Percentiles rank a stretch among this genome's conserved stretches.
Evolutionary conservation across 2,329 filamentous ascomycete species (phyloP).

Genomic region (Keithomyces neogunnii): DNA sequence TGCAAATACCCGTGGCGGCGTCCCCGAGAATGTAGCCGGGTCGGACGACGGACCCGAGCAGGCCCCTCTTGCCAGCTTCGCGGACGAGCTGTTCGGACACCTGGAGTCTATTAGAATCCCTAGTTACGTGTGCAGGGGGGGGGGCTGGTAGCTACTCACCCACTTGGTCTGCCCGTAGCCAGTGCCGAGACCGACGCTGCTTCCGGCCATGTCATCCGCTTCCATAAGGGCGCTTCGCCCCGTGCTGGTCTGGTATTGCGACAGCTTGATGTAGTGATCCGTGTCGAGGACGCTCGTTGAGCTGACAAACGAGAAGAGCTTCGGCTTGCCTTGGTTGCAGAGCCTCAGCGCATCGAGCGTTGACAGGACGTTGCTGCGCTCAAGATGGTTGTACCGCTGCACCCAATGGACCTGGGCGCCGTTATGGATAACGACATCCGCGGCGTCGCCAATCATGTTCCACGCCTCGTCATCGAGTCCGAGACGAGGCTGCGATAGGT

Average conservation of each 20-base stretch:
- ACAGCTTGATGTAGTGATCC: conserved; percentile 70
- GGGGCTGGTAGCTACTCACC: conserved; percentile 32
- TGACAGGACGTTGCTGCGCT: conserved; percentile 65
- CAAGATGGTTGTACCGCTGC: conserved; percentile 62
- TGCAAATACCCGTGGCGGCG: conserved; percentile 58
- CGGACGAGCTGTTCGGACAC: conserved; percentile 56
- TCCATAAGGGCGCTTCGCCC: conserved; percentile 64
- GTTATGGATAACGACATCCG: conserved; percentile 74
- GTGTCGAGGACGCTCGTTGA: conserved; percentile 71
- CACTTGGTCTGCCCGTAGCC: conserved; percentile 93
- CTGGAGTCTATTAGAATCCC: not conserved
- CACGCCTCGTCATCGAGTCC: conserved; percentile 61
- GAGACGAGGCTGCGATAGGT: conserved; percentile 63
- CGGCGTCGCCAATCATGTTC: conserved; percentile 54
- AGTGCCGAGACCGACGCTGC: conserved; percentile 66
- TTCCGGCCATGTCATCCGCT: conserved; percentile 69
- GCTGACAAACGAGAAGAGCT: conserved; percentile 72
- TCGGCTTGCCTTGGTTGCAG: conserved; percentile 68
- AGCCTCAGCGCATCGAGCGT: conserved; percentile 70
- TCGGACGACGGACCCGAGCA: conserved; percentile 67
- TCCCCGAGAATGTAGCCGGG: conserved; percentile 82
- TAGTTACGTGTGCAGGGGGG: not conserved
- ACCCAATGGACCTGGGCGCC: conserved; percentile 80
- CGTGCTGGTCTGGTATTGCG: conserved; percentile 37
- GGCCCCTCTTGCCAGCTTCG: conserved; percentile 69